Evolutionary conservation across 129 eudicot genomes (phyloP).

Genomic region (Saussurea involucrata): DNA sequence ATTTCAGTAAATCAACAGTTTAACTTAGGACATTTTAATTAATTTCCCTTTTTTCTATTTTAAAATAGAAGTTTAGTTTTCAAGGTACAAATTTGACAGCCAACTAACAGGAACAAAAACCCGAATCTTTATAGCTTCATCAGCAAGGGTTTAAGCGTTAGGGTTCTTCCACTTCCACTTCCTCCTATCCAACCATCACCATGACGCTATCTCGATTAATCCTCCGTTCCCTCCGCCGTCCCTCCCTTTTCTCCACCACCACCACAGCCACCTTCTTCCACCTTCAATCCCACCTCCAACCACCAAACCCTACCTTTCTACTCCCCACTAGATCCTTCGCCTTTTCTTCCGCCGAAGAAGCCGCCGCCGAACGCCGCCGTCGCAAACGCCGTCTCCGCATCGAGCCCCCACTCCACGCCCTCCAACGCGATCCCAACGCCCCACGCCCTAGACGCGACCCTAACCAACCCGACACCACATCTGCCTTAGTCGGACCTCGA

Average conservation of each 20-base stretch:
- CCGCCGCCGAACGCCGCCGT: slow-evolving; percentile 95
- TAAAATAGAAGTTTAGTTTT: too few species aligned
- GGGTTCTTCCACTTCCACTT: slow-evolving; percentile 39
- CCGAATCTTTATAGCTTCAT: background rate
- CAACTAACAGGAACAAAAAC: background rate
- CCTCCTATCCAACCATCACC: slow-evolving; percentile 12
- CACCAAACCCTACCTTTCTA: slow-evolving; percentile 30
- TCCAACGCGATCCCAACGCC: slow-evolving; percentile 61
- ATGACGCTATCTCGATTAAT: slow-evolving; percentile 54
- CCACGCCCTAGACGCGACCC: slow-evolving; percentile 54
- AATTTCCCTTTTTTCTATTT: too few species aligned
- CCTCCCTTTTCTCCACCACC: slow-evolving; percentile 16
- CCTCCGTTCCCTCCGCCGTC: slow-evolving; percentile 54
- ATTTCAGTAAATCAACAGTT: too few species aligned
- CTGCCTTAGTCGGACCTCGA: slow-evolving; percentile 65
- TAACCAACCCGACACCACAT: slow-evolving; percentile 73
- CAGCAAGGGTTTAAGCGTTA: slow-evolving; percentile 28
- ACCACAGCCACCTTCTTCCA: slow-evolving; percentile 16
- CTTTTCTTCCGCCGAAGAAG: slow-evolving; percentile 87
- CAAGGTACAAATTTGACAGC: background rate
- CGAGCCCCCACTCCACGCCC: slow-evolving; percentile 88
- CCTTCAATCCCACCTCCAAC: slow-evolving; percentile 23
- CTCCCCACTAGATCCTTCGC: slow-evolving; percentile 42
- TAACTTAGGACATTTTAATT: too few species aligned
- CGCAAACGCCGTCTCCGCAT: slow-evolving; percentile 90